These are phyloP conservation scores for Voacanga thouarsii DNA, from an alignment of 257 asterid species.

Conservation along the genomic window DNA sequence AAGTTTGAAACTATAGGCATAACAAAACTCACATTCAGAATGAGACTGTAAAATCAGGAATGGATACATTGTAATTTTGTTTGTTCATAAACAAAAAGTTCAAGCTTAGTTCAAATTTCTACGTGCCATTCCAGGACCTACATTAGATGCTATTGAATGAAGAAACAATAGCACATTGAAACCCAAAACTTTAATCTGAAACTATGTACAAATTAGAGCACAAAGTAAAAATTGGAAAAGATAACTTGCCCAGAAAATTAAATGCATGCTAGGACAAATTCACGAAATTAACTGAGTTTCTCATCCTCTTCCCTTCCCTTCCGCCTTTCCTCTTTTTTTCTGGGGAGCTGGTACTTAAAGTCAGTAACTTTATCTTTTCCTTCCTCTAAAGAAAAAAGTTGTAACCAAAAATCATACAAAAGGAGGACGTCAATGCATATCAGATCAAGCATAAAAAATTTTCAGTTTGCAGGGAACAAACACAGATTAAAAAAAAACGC, in stretches of 20 bases:
- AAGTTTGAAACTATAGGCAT: neutral
- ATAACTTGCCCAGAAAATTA: neutral
- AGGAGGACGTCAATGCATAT: neutral
- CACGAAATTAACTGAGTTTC: neutral
- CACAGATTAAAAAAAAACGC: neutral
- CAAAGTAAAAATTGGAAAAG: neutral
- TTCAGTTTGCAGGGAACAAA: neutral
- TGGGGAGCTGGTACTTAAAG: neutral
- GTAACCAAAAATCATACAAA: neutral
- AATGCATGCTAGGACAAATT: neutral
- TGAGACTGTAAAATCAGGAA: neutral
- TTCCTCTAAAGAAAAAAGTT: neutral
- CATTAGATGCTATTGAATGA: neutral
- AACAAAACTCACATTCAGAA: neutral
- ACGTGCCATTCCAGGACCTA: neutral
- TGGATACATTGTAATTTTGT: neutral
- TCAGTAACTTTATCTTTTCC: neutral
- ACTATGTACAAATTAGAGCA: neutral
- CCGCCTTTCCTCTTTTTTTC: neutral
- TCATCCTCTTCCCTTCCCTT: neutral
- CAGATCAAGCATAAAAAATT: neutral
- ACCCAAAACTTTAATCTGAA: neutral
- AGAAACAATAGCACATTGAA: neutral
- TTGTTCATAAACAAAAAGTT: neutral
- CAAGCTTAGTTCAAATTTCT: neutral